Conservation (phyloP, 2,329 filamentous ascomycete genomes). For the Epichloe sibirici region DNA sequence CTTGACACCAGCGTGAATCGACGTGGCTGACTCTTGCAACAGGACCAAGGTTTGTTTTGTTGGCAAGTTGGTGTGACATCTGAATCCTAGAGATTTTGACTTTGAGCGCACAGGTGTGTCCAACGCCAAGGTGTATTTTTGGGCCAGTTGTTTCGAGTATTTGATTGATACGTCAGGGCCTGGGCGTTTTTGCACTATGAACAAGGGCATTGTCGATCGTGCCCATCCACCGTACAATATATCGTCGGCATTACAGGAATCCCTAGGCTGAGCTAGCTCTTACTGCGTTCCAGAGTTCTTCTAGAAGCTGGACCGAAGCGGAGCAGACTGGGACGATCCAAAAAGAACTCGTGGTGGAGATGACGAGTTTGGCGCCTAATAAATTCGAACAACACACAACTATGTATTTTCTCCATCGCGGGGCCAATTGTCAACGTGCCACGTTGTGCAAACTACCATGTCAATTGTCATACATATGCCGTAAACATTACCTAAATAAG, state of each 20-base stretch:
- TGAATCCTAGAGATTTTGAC: no score
- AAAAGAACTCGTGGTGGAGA: not conserved
- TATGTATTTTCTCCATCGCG: not conserved
- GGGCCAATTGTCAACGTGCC: not conserved
- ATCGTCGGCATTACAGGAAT: not conserved
- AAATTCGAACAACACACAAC: not conserved
- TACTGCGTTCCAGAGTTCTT: not conserved
- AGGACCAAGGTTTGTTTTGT: no score
- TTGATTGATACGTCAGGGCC: not conserved
- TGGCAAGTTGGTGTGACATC: no score
- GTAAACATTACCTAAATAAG: not conserved
- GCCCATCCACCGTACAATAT: not conserved
- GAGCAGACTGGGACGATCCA: not conserved
- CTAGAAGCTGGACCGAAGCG: constrained; percentile 1
- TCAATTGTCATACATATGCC: not conserved
- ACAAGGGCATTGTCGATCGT: not conserved
- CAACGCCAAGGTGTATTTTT: no score
- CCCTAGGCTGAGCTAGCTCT: not conserved
- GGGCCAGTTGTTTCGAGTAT: not conserved
- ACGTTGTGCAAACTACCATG: not conserved
- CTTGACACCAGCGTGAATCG: not conserved
- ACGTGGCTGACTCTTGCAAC: not conserved
- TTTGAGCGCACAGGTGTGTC: no score
- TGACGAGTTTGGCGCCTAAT: not conserved
- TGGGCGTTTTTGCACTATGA: no score